These are phyloP conservation scores for Cystobasidiaceae sp. DNA, from an alignment of 1,284 basidiomycete species.

Conservation along the genomic window DNA sequence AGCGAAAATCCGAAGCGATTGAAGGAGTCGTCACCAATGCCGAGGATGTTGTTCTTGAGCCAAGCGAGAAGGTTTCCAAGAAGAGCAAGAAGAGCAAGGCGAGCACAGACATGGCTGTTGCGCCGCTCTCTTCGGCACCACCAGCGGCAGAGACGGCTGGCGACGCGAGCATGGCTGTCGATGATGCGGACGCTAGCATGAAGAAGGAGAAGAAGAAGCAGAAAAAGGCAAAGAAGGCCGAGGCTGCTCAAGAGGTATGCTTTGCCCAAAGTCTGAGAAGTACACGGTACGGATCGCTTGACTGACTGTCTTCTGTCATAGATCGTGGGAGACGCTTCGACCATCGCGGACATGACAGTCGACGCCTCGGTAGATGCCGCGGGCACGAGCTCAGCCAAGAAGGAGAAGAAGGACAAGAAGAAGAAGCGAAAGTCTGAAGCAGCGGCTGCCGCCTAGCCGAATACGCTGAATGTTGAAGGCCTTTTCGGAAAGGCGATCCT, in stretches of 20 bases:
- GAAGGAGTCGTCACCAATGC: constrained; percentile 2
- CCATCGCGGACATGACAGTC: constrained; percentile 25
- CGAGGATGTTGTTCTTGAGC: constrained; percentile 14
- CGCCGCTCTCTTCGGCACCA: constrained; percentile 25
- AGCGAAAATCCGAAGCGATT: constrained; percentile 27
- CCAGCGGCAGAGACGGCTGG: constrained; percentile 1
- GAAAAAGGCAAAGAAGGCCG: constrained; percentile 34
- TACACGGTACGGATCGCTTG: constrained; percentile 15
- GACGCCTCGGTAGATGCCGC: constrained; percentile 21
- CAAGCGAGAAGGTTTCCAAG: constrained; percentile 25
- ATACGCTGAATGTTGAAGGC: too few relatives aligned
- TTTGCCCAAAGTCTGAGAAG: too few relatives aligned
- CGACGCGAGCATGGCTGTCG: constrained; percentile 18
- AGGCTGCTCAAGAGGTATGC: constrained; percentile 9
- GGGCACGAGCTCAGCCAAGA: constrained; percentile 10
- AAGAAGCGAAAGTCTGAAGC: constrained; percentile 30
- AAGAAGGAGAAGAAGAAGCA: constrained; percentile 32
- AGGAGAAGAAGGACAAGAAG: constrained; percentile 33
- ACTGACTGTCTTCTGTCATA: too few relatives aligned
- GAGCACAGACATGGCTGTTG: constrained; percentile 14
- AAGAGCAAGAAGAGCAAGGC: constrained; percentile 33
- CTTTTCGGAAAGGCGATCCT: too few relatives aligned
- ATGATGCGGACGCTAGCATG: background rate
- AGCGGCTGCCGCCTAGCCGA: too few relatives aligned
- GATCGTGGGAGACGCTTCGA: constrained; percentile 26